Evolutionary conservation across 2,329 filamentous ascomycete species (phyloP), one percentile per base, ranked within the genome.

Genomic region (Penicillium sp.): DNA sequence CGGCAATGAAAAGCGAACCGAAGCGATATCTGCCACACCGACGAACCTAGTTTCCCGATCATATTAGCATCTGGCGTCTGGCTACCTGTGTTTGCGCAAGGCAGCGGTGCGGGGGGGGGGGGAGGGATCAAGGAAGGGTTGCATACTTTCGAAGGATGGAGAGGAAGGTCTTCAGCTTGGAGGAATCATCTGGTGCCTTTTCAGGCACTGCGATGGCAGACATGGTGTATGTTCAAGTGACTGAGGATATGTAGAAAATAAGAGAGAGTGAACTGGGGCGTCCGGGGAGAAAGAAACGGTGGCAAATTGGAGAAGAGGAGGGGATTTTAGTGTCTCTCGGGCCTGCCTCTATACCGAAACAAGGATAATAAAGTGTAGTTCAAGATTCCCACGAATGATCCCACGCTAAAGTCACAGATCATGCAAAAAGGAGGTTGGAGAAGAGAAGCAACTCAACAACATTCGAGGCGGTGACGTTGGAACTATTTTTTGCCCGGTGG

Each of bases 1-100:
- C 21, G 93, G 93, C 44, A 98, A 79, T 15, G 91, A 97, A 74
- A 98, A 98, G 60, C 93, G 87, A 55, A 97, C 91, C 49, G 89
- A 82, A 51, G 93, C 93, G 64, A 98, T 93, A 72, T 98, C 93
- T 59, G 90, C 78, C 50, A 98, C 93, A 60, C 93, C 93, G 63
- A 97, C 89, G 71, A 97, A 97, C 69, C 91, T 94, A 69, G 43
- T 50, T 50, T 54, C 19, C 52, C 49, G 54, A 49, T 49, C 4
- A 52, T 24, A 37, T 46, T 35, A 37, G 45, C 17, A 10, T 38
- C 34, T 41, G 19, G 9, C 10, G 12, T 34, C 17, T 44, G 9
- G 31, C 13, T 17, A 29, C 21, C 22, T 13, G 29, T 21, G 22
- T 24, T 24, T 43, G 39, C 31, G 24, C 37, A 34, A 8, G 22